A percentile compares a stretch with the other conserved stretches of the same genome.
These are phyloP conservation scores for Talaromyces atroroseus DNA, from an alignment of 2,329 filamentous ascomycete genomes.

Conservation along the genomic window DNA sequence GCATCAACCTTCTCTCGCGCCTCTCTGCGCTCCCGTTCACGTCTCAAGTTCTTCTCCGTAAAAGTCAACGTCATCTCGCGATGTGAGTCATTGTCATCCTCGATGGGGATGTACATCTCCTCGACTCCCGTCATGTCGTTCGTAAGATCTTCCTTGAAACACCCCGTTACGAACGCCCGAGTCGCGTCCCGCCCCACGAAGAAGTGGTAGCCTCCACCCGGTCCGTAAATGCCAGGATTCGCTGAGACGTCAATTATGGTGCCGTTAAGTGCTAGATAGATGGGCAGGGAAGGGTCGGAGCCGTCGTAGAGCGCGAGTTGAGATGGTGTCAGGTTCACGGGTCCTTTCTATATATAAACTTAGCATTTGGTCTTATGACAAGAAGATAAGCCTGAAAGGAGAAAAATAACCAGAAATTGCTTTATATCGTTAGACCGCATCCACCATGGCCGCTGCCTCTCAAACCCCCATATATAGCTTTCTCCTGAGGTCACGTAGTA, in stretches of 20 bases:
- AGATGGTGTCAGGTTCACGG: constrained; percentile 65
- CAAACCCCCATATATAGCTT: constrained; percentile 63
- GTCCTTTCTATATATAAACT: constrained; percentile 43
- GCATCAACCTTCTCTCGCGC: constrained; percentile 62
- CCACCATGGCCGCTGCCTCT: constrained; percentile 50
- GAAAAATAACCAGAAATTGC: constrained; percentile 50
- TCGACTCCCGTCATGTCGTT: constrained; percentile 83
- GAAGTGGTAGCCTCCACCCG: constrained; percentile 78
- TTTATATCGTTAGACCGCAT: constrained; percentile 55
- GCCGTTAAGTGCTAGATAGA: constrained; percentile 80
- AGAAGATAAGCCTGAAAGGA: background rate
- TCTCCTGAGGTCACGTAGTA: constrained; percentile 70
- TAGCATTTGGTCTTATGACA: background rate
- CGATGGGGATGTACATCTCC: constrained; percentile 68
- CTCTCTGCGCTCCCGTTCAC: constrained; percentile 58
- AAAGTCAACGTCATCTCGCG: constrained; percentile 27
- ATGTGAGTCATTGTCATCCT: constrained; percentile 50
- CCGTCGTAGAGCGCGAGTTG: constrained; percentile 75
- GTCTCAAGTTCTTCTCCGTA: constrained; percentile 46
- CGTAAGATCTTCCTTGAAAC: constrained; percentile 79
- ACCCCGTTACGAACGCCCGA: constrained; percentile 85
- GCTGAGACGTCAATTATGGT: constrained; percentile 61
- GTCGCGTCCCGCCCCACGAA: constrained; percentile 84
- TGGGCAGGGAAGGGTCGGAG: constrained; percentile 64
- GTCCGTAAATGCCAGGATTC: constrained; percentile 60